A percentile compares a stretch with the other conserved stretches of the same genome.
These are phyloP conservation scores for Amylocystis lapponica DNA, from an alignment of 768 basidiomycete species.

Conservation along the genomic window DNA sequence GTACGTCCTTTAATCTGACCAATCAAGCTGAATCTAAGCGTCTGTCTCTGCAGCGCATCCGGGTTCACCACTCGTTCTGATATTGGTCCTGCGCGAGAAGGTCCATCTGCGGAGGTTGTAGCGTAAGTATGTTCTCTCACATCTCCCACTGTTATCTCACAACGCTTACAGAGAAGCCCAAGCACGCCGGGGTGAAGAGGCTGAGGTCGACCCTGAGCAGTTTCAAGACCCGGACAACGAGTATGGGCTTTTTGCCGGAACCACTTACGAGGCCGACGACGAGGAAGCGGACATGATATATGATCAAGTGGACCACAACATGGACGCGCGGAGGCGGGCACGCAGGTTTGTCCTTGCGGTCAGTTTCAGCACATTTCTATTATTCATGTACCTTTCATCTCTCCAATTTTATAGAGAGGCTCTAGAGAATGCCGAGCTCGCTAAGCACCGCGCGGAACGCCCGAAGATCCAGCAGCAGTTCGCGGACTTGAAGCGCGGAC, in stretches of 20 bases:
- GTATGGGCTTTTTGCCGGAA: conserved; percentile 91
- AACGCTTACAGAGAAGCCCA: conserved; percentile 68
- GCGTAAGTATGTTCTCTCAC: conserved; percentile 49
- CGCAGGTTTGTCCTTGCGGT: conserved; percentile 60
- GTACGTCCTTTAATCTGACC: conserved; percentile 36
- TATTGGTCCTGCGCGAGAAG: conserved; percentile 97
- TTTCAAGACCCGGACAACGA: conserved; percentile 98
- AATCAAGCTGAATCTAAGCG: conserved; percentile 4
- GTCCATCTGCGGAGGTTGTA: conserved; percentile 85
- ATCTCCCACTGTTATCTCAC: conserved; percentile 4
- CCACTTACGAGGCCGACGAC: conserved; percentile 94
- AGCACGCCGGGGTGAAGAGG: conserved; percentile 80
- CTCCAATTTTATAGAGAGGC: conserved; percentile 51
- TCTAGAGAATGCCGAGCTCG: conserved; percentile 66
- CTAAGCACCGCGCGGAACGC: conserved; percentile 75
- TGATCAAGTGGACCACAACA: conserved; percentile 82
- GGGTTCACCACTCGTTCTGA: conserved; percentile 98
- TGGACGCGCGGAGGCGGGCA: conserved; percentile 80
- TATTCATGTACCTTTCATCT: conserved; percentile 22
- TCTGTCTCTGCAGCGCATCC: conserved; percentile 58
- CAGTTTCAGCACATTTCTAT: conserved; percentile 25
- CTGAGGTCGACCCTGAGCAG: conserved; percentile 83
- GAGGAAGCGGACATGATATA: conserved; percentile 97
- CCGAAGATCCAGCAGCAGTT: conserved; percentile 97
- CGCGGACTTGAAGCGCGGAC: conserved; percentile 87